Base-by-base conservation (phyloP, 106 monocot species). In the Cymbidium sinense region DNA sequence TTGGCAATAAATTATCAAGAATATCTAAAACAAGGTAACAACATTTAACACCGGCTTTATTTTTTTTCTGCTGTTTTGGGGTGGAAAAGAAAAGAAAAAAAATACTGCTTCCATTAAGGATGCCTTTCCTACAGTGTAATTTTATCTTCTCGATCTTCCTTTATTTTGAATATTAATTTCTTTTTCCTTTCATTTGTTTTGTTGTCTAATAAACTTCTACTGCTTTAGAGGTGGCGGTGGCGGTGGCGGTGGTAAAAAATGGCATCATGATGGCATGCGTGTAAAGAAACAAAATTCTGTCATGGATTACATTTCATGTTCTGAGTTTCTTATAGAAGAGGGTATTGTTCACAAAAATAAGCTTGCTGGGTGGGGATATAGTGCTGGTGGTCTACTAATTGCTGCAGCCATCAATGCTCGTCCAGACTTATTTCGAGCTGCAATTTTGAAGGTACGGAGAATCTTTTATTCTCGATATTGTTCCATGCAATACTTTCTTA, bases 351-450 rank as follows among this genome's bases (percentile, higher is more conserved):
- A 90, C 70, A 83, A 90, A 67, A 87, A 90, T 81, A 99, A 88
- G 73, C 90, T 99, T 76, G 92, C 98, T 80, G 94, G 88, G 64
- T 99, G 94, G 94, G 98, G 98, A 78, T 94, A 90, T 80, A 90
- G 94, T 83, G 98, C 90, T 75, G 98, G 98, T 7, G 98, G 98
- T 3, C 86, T 99, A 80, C 76, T 99, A 61, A 88, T 99, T 82
- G 98, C 98, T 85, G 88, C 94, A 54, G 92, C 98, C 28, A 94
- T 99, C 61, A 99, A 99, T 83, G 43, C 35, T 72, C 77, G 73
- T 28, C 94, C 98, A 67, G 86, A 88, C 73, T 85, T 95, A 81
- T 94, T 92, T 75, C 88, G 88, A 47, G 90, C 90, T 77, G 92
- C 94, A 73, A 67, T 99, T 74, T 84, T 99, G 43, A 94, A 99